These are phyloP conservation scores for Heteromeles arbutifolia DNA, from an alignment of 306 rosid species.

Conservation along the genomic window DNA sequence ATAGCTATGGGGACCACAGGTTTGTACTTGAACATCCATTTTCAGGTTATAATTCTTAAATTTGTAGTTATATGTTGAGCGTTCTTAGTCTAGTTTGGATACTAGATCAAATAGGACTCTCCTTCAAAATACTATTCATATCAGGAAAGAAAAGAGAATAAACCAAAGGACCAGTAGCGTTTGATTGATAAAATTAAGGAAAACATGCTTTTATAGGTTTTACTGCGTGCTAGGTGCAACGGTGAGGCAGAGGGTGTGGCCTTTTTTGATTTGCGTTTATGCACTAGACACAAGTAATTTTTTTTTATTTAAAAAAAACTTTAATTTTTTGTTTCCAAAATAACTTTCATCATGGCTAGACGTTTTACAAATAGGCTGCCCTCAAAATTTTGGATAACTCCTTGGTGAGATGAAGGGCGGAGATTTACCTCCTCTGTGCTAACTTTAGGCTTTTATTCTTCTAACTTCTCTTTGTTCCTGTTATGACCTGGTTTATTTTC, in stretches of 20 bases:
- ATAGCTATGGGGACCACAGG: slow-evolving; percentile 92
- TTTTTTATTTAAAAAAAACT: no score
- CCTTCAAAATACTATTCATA: background rate
- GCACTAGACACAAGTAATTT: background rate
- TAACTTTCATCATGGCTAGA: no score
- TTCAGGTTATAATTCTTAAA: slow-evolving; percentile 6
- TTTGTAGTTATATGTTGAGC: background rate
- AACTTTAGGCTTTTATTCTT: background rate
- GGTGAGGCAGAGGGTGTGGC: background rate
- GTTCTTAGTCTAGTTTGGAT: background rate
- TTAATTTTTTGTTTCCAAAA: no score
- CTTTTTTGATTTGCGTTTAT: background rate
- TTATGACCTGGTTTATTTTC: background rate
- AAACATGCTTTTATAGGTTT: no score
- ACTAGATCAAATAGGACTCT: background rate
- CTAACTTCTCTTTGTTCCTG: background rate
- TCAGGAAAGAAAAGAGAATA: background rate
- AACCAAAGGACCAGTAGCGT: background rate
- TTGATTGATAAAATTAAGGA: no score
- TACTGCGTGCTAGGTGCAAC: no score
- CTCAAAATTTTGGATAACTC: background rate
- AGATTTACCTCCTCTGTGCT: background rate
- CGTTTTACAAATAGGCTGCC: background rate
- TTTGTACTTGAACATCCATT: slow-evolving; percentile 25
- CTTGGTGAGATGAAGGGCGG: background rate